Percentiles rank a stretch among this genome's conserved stretches.
These are phyloP conservation scores for Hansenula sp. DNA, from an alignment of 1,139 yeast genomes.

Conservation along the genomic window DNA sequence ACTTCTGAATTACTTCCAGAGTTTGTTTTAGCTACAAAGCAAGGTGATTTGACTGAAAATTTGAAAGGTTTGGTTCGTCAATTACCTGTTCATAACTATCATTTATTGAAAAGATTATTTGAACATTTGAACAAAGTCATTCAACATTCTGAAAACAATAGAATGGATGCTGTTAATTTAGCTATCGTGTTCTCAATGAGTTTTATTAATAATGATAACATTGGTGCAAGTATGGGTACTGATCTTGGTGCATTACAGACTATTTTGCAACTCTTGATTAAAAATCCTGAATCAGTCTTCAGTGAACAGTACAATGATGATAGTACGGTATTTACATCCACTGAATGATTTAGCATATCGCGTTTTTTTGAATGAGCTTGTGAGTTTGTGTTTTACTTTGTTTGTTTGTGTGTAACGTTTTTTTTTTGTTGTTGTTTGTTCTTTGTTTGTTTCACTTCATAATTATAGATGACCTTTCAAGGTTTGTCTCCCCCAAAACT, in stretches of 20 bases:
- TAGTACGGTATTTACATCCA: constrained; percentile 7
- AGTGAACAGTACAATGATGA: constrained; percentile 11
- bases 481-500: too few species aligned
- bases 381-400: background rate
- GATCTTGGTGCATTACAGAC: constrained; percentile 36
- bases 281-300: constrained; percentile 26
- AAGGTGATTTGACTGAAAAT: constrained; percentile 28
- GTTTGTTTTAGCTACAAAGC: constrained; percentile 38
- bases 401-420: background rate
- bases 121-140: constrained; percentile 65
- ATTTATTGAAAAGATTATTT: constrained; percentile 61
- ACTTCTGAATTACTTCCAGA: constrained; percentile 54
- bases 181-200: constrained; percentile 75
- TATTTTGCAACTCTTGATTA: constrained; percentile 32
- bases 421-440: background rate
- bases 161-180: constrained; percentile 76
- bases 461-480: background rate
- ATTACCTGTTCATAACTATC: constrained; percentile 64
- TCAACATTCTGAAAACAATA: constrained; percentile 54
- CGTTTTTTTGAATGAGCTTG: background rate
- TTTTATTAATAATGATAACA: constrained; percentile 38
- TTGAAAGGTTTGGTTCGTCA: constrained; percentile 41
- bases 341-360: background rate
- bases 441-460: too few species aligned
- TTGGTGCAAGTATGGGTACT: constrained; percentile 36